Percentiles rank a stretch among this genome's conserved stretches.
Evolutionary conservation across 2,329 filamentous ascomycete genomes (phyloP).

Genomic region (Mollisiaceae sp.): DNA sequence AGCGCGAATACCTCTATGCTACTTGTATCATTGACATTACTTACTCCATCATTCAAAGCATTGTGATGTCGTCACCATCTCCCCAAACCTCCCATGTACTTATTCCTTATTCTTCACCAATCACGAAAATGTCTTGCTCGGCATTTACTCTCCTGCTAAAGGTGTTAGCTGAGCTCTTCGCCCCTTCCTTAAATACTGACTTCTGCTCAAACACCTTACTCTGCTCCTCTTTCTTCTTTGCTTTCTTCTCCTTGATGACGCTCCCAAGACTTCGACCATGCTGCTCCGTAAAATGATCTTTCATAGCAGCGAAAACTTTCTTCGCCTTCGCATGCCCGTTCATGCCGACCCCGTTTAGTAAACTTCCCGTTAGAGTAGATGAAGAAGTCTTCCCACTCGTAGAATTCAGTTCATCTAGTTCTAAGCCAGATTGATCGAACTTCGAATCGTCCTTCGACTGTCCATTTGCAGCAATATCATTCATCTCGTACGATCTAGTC

Average conservation of each 20-base stretch:
- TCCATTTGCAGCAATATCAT: neutral
- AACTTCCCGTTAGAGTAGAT: neutral
- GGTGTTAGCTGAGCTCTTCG: neutral
- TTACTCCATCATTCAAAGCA: too few relatives aligned
- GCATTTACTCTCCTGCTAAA: neutral
- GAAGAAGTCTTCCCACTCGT: neutral
- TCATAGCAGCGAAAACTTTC: neutral
- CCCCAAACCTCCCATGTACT: neutral
- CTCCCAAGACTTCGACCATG: neutral
- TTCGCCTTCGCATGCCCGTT: neutral
- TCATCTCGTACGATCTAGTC: neutral
- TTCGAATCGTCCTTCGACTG: neutral
- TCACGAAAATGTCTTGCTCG: neutral
- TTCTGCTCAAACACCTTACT: neutral
- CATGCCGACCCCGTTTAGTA: too few relatives aligned
- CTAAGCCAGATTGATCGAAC: neutral
- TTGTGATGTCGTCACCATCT: neutral
- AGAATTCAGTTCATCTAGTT: neutral
- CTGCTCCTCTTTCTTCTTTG: neutral
- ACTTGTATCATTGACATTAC: too few relatives aligned
- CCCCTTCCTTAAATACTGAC: neutral
- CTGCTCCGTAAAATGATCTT: neutral
- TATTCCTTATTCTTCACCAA: neutral
- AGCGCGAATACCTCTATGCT: too few relatives aligned
- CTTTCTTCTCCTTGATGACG: neutral